phyloP scores from a whole-genome alignment of 2,329 filamentous ascomycete genomes.

The Colletotrichum destructivum region DNA sequence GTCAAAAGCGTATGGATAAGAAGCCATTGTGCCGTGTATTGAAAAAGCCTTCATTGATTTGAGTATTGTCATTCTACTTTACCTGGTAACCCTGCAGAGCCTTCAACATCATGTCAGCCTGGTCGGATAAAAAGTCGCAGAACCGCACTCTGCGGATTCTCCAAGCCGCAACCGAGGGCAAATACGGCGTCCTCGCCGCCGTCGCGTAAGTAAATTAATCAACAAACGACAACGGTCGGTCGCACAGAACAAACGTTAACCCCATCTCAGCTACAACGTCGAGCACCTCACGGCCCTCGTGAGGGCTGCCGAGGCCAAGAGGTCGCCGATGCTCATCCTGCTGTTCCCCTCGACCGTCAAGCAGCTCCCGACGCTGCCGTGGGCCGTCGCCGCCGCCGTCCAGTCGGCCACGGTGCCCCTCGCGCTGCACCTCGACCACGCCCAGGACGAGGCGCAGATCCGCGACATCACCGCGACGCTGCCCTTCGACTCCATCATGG shows the following conservation, averaged over 20 bases:
- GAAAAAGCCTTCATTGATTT: too few species aligned
- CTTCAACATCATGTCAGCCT: conserved; percentile 27
- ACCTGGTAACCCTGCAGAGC: background rate
- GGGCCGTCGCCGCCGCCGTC: conserved; percentile 62
- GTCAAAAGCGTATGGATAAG: conserved; percentile 1
- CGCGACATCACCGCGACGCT: conserved; percentile 65
- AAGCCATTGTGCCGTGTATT: background rate
- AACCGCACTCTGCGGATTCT: conserved; percentile 56
- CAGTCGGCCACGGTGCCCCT: conserved; percentile 27
- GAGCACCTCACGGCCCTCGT: conserved; percentile 79
- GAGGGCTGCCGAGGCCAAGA: conserved; percentile 76
- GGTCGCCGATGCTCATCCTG: conserved; percentile 77
- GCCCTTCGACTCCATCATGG: conserved; percentile 81
- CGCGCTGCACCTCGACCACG: conserved; percentile 76
- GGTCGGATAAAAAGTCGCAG: conserved; percentile 31
- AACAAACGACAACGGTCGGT: background rate
- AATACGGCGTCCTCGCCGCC: conserved; percentile 69
- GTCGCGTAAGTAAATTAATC: conserved; percentile 57
- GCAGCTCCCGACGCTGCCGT: conserved; percentile 59
- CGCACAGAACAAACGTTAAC: conserved; percentile 66
- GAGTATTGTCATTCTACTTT: too few species aligned
- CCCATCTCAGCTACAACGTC: conserved; percentile 74
- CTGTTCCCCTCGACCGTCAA: conserved; percentile 63
- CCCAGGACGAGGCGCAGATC: conserved; percentile 73
- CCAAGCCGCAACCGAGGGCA: conserved; percentile 64